Base-by-base conservation (phyloP, 176 grass and related monocot genomes). In the Triticum monococcum region DNA sequence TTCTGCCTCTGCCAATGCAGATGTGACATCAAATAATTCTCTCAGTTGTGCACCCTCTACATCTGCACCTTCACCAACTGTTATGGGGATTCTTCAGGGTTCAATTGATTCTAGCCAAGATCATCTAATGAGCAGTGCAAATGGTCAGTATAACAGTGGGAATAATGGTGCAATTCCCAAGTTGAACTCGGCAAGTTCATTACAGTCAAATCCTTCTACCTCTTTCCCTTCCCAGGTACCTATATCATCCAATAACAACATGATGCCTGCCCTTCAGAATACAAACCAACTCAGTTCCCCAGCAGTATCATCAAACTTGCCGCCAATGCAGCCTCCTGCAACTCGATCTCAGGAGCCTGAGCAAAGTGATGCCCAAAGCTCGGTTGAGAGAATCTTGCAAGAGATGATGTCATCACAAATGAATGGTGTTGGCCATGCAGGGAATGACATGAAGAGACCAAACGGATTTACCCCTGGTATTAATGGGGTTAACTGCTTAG, bases 321-420 rank as follows among this genome's bases (percentile, higher is more conserved):
- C 86, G 31, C 75, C 84, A 1, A 92, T 95, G 81, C 93, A 95
- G 46, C 83, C 94, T 52, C 88, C 88, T 64, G 28, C 82, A 20
- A 36, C 81, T 46, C 90, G 86, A 33, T n/a, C 67, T 18, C 92
- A 91, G 78, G 92, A 88, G 70, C 60, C 91, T 52, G 97, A 97
- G 64, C 68, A 87, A 40, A 94, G 71, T 78, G 97, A 97, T 43
- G 87, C 97, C 65, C 94, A 96, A 76, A 96, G 94, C 35, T 99
- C 94, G 0, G 97, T 99, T 68, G 87, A 99, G 85, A 91, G 85
- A 86, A 96, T 99, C 45, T 78, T 99, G 72, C 94, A 99, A 67
- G 90, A 91, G 68, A 77, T 99, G 86, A 92, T 99, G 94, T 91
- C 97, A 25, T 88, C 94, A 11, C 92, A 94, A 64, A 81, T 94